A percentile compares a stretch with the other conserved stretches of the same genome.
phyloP scores from a whole-genome alignment of 1,284 basidiomycete species.

The Albatrellus sp. region DNA sequence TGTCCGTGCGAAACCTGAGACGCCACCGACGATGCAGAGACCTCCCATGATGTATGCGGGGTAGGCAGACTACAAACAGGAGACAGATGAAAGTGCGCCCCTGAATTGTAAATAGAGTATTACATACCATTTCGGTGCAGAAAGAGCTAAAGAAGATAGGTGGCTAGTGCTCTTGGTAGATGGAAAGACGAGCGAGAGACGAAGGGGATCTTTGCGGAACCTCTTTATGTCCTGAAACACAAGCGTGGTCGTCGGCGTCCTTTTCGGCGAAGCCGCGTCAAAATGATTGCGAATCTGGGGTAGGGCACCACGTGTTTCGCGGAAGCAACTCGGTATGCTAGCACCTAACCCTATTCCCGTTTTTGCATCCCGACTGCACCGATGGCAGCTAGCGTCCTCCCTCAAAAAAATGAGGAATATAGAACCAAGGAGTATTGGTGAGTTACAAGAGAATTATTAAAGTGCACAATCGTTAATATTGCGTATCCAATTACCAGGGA shows the following conservation, averaged over 20 bases:
- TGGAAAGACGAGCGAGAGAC: too few species aligned
- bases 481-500: constrained; percentile 33
- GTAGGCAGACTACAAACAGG: constrained; percentile 53
- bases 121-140: too few species aligned
- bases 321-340: not conserved
- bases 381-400: constrained; percentile 28
- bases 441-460: constrained; percentile 1
- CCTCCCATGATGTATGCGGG: constrained; percentile 56
- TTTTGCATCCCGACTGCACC: not conserved
- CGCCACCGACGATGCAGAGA: constrained; percentile 67
- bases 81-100: not conserved
- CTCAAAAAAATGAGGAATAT: constrained; percentile 63
- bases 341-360: constrained; percentile 2
- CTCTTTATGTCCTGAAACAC: too few species aligned
- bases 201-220: too few species aligned
- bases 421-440: constrained; percentile 70
- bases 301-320: not conserved
- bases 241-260: too few species aligned
- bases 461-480: too few species aligned
- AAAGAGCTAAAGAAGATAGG: too few species aligned
- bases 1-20: constrained; percentile 57
- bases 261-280: too few species aligned
- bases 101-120: not conserved
- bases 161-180: too few species aligned
- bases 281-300: too few species aligned